Conservation (phyloP, 2,329 filamentous ascomycete genomes). For the Fusarium keratoplasticum region DNA sequence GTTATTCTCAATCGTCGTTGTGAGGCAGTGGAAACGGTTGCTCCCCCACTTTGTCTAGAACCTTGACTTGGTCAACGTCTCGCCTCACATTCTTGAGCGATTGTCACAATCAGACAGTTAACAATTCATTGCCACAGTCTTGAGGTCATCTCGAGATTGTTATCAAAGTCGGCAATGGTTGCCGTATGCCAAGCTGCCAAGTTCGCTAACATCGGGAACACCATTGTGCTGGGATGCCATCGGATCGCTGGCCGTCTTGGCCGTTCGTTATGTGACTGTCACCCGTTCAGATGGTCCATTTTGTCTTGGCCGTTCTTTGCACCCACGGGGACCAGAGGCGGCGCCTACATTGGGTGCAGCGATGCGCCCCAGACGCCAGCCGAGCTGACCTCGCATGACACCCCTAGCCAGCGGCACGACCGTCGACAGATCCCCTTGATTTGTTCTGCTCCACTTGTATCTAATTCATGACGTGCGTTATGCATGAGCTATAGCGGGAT, state of each 20-base stretch:
- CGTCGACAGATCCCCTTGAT: background rate
- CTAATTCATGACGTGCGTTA: conserved; percentile 12
- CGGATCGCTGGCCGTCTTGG: conserved; percentile 12
- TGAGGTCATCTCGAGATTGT: background rate
- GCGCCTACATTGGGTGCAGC: conserved; percentile 24
- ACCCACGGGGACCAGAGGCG: conserved; percentile 25
- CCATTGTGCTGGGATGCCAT: conserved; percentile 8
- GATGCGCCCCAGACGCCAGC: background rate
- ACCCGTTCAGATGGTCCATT: conserved; percentile 12
- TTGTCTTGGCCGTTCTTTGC: conserved; percentile 22
- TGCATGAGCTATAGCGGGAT: conserved; percentile 24
- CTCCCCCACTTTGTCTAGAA: background rate
- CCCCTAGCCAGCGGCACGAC: background rate
- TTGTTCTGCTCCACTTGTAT: conserved; percentile 1
- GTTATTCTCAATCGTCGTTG: background rate
- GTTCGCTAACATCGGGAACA: conserved; percentile 13
- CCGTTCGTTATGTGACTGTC: conserved; percentile 7
- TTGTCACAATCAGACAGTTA: background rate
- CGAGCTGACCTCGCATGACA: background rate
- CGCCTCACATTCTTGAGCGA: background rate
- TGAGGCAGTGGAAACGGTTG: background rate
- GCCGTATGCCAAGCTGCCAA: conserved; percentile 30
- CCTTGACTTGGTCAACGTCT: background rate
- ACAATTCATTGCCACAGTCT: conserved; percentile 16
- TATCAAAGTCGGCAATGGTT: conserved; percentile 5